Percentiles rank a stretch among this genome's conserved stretches.
phyloP scores from a whole-genome alignment of 192 early-diverging fungal species.

The Coemansia sp. region DNA sequence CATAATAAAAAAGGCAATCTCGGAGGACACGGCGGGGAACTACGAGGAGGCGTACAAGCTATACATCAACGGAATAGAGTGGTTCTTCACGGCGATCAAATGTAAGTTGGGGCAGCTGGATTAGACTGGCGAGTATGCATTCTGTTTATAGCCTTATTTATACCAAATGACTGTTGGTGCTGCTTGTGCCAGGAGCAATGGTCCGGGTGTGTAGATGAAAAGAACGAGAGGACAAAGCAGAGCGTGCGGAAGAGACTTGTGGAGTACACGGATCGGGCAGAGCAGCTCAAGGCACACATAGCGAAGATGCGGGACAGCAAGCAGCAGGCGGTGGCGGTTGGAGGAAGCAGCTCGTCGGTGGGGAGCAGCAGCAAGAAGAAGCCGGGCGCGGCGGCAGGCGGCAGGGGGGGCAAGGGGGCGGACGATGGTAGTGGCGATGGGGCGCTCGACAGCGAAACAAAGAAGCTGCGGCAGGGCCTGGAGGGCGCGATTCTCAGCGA shows the following conservation, averaged over 20 bases:
- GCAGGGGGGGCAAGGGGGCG: slow-evolving; percentile 11
- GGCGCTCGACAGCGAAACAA: slow-evolving; percentile 76
- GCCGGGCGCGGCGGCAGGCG: slow-evolving; percentile 14
- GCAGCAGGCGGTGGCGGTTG: slow-evolving; percentile 59
- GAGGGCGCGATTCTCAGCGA: slow-evolving; percentile 88
- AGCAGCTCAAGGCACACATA: slow-evolving; percentile 90
- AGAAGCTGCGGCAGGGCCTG: slow-evolving; percentile 70
- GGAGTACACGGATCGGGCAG: slow-evolving; percentile 92
- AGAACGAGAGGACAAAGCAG: slow-evolving; percentile 86
- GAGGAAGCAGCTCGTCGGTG: slow-evolving; percentile 23
- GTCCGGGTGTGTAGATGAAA: slow-evolving; percentile 64
- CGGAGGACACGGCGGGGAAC: slow-evolving; percentile 87
- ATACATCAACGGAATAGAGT: slow-evolving; percentile 90
- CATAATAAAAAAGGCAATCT: slow-evolving; percentile 89
- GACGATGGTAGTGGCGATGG: slow-evolving; percentile 38
- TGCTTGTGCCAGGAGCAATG: not conserved
- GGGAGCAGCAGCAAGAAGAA: slow-evolving; percentile 44
- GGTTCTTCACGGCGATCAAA: slow-evolving; percentile 93
- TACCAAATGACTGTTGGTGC: not conserved
- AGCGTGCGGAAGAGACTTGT: slow-evolving; percentile 86
- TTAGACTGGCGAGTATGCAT: no score
- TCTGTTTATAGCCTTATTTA: not conserved
- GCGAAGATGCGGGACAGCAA: slow-evolving; percentile 68
- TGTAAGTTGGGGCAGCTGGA: slow-evolving; percentile 33
- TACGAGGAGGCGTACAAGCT: slow-evolving; percentile 89